phyloP scores from a whole-genome alignment of 2,329 filamentous ascomycete genomes.

The Immersiporthe knoxdaviesiana region DNA sequence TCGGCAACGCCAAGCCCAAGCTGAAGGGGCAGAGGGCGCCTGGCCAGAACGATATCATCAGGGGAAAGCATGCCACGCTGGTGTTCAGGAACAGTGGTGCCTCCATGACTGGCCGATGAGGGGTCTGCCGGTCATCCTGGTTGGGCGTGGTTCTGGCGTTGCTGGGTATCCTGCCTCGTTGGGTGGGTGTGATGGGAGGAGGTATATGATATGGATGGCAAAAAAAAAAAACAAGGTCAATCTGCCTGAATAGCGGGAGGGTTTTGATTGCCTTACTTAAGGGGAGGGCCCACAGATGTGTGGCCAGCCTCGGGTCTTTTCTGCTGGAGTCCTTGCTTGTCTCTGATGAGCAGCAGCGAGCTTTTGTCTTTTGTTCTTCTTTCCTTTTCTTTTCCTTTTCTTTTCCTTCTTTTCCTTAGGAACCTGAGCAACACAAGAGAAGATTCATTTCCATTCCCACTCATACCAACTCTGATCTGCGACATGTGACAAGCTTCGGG shows the following conservation, averaged over 20 bases:
- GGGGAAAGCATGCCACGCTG: constrained; percentile 54
- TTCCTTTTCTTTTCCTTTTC: neutral
- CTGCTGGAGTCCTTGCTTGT: neutral
- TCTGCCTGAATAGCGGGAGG: neutral
- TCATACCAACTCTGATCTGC: no score
- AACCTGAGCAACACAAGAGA: neutral
- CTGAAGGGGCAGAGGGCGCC: constrained; percentile 23
- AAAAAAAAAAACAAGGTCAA: neutral
- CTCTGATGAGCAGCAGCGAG: neutral
- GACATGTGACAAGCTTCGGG: neutral
- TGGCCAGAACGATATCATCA: constrained; percentile 41
- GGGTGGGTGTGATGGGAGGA: neutral
- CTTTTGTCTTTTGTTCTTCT: neutral
- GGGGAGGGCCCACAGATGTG: neutral
- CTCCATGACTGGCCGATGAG: constrained; percentile 40
- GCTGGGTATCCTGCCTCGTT: neutral
- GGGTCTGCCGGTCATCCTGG: neutral
- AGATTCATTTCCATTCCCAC: neutral
- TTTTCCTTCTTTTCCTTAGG: no score
- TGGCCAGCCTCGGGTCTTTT: no score
- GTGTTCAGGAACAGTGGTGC: constrained; percentile 51
- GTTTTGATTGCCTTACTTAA: neutral
- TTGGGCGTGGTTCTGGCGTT: neutral
- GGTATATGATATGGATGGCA: neutral
- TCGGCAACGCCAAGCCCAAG: constrained; percentile 43